Conservation (phyloP, 73 alveolate genomes). For the Paramecium biaurelia region DNA sequence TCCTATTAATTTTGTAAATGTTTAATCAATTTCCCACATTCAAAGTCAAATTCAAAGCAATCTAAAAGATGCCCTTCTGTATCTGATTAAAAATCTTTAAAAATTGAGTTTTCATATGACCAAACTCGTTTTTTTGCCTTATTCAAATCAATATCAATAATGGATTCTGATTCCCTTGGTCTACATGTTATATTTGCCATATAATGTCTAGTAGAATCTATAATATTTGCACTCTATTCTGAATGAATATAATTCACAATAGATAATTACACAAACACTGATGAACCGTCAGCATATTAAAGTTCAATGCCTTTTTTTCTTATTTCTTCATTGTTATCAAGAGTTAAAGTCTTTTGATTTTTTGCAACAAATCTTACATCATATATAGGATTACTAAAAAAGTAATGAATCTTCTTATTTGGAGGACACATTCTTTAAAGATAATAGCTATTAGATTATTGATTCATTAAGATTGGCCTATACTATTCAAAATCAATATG, state of each 20-base stretch:
- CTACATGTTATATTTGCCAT: slow-evolving; percentile 16
- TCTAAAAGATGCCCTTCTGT: slow-evolving; percentile 45
- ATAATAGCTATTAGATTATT: background rate
- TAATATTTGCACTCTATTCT: background rate
- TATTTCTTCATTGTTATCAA: background rate
- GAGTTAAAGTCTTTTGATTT: background rate
- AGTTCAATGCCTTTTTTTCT: background rate
- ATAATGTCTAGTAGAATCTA: slow-evolving; percentile 1
- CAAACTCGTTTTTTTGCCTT: slow-evolving; percentile 36
- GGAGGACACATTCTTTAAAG: slow-evolving; percentile 64
- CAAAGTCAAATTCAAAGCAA: slow-evolving; percentile 51
- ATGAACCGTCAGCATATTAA: slow-evolving; percentile 38
- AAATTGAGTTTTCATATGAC: slow-evolving; percentile 29
- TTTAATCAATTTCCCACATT: slow-evolving; percentile 32
- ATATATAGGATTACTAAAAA: slow-evolving; percentile 43
- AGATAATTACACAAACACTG: background rate
- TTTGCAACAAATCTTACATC: slow-evolving; percentile 19
- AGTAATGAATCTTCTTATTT: slow-evolving; percentile 11
- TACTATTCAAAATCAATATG: slow-evolving; percentile 62
- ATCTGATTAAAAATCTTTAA: slow-evolving; percentile 31
- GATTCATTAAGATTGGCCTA: slow-evolving; percentile 52
- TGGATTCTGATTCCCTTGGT: slow-evolving; percentile 36
- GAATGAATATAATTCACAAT: slow-evolving; percentile 25
- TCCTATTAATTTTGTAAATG: background rate
- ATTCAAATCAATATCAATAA: slow-evolving; percentile 2